A percentile compares a stretch with the other conserved stretches of the same genome.
These are phyloP conservation scores for Monosporascus sp. DNA, from an alignment of 2,329 filamentous ascomycete species.

Conservation along the genomic window DNA sequence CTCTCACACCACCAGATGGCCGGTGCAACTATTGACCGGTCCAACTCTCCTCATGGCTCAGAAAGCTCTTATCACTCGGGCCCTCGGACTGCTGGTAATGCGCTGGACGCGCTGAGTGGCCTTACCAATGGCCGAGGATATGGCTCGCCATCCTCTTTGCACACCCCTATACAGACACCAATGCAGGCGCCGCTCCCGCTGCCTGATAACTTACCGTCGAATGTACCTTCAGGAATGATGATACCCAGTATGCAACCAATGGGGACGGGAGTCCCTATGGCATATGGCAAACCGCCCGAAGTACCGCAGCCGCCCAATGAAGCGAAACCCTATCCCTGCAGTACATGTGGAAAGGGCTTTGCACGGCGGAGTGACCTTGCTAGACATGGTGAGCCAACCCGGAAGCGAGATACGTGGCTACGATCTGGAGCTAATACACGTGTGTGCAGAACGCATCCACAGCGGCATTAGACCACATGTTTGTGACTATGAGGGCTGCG, in stretches of 20 bases:
- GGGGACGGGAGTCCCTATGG: constrained; percentile 28
- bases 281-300: constrained; percentile 33
- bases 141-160: constrained; percentile 49
- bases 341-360: constrained; percentile 85
- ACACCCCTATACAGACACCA: constrained; percentile 41
- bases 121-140: constrained; percentile 40
- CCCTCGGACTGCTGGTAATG: constrained; percentile 24
- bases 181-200: constrained; percentile 47
- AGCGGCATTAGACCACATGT: constrained; percentile 86
- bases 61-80: constrained; percentile 53
- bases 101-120: constrained; percentile 30
- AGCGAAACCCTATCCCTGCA: constrained; percentile 76
- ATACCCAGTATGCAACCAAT: constrained; percentile 35
- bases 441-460: constrained; percentile 78
- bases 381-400: constrained; percentile 69
- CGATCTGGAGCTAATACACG: constrained; percentile 16
- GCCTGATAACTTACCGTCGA: constrained; percentile 23
- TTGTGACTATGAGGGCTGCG: constrained; percentile 82
- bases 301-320: constrained; percentile 28
- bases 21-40: constrained; percentile 41
- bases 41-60: constrained; percentile 54
- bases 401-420: background rate
- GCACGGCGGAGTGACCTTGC: constrained; percentile 90
- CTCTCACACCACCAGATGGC: constrained; percentile 23
- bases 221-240: constrained; percentile 31